Evolutionary conservation across 83 land plant species (phyloP).

Genomic region (Diphasiastrum complanatum): DNA sequence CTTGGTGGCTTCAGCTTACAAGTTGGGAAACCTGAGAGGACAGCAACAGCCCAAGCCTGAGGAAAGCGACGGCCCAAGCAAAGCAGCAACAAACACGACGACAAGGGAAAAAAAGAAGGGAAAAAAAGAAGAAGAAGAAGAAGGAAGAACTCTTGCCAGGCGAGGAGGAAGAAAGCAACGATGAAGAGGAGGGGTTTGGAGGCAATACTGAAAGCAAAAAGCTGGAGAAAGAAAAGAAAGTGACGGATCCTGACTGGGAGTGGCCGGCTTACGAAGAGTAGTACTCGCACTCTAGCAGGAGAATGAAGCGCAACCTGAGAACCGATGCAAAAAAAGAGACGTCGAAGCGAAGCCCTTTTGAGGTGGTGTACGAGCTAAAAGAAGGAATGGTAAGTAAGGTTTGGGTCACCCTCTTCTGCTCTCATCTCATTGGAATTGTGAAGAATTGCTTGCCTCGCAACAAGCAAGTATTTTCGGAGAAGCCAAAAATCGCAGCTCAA

Average conservation of each 20-base stretch:
- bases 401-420: background rate
- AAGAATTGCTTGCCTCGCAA: background rate
- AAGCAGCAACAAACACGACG: too few species aligned
- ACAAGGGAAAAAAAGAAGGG: background rate
- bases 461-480: background rate
- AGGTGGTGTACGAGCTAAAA: conserved; percentile 10
- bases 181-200: too few species aligned
- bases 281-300: background rate
- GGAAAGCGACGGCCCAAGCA: too few species aligned
- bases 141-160: too few species aligned
- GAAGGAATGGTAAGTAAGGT: conserved; percentile 11
- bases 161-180: too few species aligned
- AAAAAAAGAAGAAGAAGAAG: conserved; percentile 18
- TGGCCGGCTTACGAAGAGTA: conserved; percentile 20
- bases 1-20: too few species aligned
- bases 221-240: too few species aligned
- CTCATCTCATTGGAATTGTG: conserved; percentile 1
- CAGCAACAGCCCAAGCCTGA: too few species aligned
- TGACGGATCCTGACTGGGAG: conserved; percentile 16
- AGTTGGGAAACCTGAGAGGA: too few species aligned
- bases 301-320: conserved; percentile 14
- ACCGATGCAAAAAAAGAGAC: conserved; percentile 1
- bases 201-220: too few species aligned
- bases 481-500: background rate
- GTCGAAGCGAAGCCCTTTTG: conserved; percentile 6